These are phyloP conservation scores for Colletotrichum coccodes DNA, from an alignment of 2,329 filamentous ascomycete species.

Conservation along the genomic window DNA sequence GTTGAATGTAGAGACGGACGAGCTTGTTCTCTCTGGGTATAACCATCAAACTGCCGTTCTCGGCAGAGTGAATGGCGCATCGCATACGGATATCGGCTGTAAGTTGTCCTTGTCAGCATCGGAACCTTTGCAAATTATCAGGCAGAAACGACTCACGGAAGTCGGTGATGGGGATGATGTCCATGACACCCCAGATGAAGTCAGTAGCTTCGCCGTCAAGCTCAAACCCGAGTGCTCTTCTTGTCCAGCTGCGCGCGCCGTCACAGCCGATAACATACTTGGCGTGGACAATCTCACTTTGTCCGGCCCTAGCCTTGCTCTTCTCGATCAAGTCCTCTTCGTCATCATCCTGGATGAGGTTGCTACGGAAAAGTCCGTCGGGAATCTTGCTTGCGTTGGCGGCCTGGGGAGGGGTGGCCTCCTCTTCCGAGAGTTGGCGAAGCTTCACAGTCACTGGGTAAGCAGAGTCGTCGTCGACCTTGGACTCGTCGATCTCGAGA, in stretches of 20 bases:
- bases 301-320: slow-evolving; percentile 41
- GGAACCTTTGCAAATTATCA: rapidly evolving
- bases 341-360: slow-evolving; percentile 66
- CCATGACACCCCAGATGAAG: slow-evolving; percentile 58
- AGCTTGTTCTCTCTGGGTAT: slow-evolving; percentile 72
- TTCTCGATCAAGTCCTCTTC: slow-evolving; percentile 48
- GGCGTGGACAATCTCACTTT: slow-evolving; percentile 57
- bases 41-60: slow-evolving; percentile 69
- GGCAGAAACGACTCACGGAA: slow-evolving; percentile 50
- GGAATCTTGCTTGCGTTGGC: slow-evolving; percentile 49
- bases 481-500: slow-evolving; percentile 62
- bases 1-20: slow-evolving; percentile 73
- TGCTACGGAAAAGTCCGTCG: slow-evolving; percentile 69
- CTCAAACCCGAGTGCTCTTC: slow-evolving; percentile 65
- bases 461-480: slow-evolving; percentile 57
- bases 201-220: slow-evolving; percentile 65
- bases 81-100: slow-evolving; percentile 64
- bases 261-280: slow-evolving; percentile 77
- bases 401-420: slow-evolving; percentile 57
- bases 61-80: slow-evolving; percentile 66
- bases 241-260: slow-evolving; percentile 74
- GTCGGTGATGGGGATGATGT: slow-evolving; percentile 50
- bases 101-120: neutral
- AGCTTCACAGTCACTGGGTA: slow-evolving; percentile 72
- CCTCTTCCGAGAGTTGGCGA: slow-evolving; percentile 65